These are phyloP conservation scores for Diversispora epigaea DNA, from an alignment of 192 early-diverging fungal species.

Conservation along the genomic window DNA sequence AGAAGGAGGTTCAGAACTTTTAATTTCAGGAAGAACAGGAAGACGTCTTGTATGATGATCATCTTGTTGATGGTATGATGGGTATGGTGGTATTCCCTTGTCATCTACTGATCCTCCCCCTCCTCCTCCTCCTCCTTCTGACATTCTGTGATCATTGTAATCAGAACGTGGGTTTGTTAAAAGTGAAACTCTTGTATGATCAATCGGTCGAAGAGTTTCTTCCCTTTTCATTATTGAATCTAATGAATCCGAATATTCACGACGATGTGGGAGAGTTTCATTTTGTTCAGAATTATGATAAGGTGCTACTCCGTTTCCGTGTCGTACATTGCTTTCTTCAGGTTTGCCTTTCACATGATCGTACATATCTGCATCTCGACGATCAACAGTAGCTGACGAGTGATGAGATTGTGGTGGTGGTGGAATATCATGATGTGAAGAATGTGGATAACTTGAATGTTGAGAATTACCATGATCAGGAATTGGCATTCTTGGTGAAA, in stretches of 20 bases:
- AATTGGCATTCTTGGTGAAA: conserved; percentile 11
- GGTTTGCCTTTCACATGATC: conserved; percentile 12
- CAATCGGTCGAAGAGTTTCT: background rate
- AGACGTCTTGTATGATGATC: conserved; percentile 2
- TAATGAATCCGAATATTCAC: conserved; percentile 18
- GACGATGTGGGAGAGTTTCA: conserved; percentile 19
- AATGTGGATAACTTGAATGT: background rate
- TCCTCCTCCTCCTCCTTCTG: background rate
- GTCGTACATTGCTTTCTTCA: background rate
- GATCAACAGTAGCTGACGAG: conserved; percentile 10
- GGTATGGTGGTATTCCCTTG: conserved; percentile 5
- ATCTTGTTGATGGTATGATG: conserved; percentile 7
- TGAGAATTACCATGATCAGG: conserved; percentile 14
- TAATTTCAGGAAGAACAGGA: conserved; percentile 11
- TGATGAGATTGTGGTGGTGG: background rate
- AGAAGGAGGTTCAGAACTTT: conserved; percentile 2
- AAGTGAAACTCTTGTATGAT: background rate
- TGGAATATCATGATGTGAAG: conserved; percentile 15
- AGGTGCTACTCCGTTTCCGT: conserved; percentile 3
- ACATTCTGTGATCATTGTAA: conserved; percentile 9
- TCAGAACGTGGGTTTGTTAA: background rate
- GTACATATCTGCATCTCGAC: conserved; percentile 31
- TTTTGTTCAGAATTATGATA: conserved; percentile 16
- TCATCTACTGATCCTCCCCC: conserved; percentile 12
- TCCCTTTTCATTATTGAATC: conserved; percentile 8